Conservation (phyloP, 805 yeast species). For the Schwanniomyces pseudopolymorphus region DNA sequence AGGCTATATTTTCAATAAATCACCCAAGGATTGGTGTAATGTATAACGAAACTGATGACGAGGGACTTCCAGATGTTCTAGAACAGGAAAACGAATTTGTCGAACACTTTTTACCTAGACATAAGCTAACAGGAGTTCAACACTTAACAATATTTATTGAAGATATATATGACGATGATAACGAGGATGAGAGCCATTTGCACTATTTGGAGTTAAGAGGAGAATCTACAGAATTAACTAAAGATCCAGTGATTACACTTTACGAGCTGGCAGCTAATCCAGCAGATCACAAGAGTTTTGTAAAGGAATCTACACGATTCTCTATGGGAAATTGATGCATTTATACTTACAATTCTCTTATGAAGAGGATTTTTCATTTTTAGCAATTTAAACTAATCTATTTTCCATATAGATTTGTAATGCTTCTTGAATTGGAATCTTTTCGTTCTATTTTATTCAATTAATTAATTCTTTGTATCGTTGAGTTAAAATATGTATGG, state of each 20-base stretch:
- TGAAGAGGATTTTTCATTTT: neutral
- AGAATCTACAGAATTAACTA: conserved; percentile 51
- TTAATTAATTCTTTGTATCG: too few species aligned
- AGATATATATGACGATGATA: conserved; percentile 55
- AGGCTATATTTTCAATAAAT: conserved; percentile 50
- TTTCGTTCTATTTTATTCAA: too few species aligned
- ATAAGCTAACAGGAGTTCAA: conserved; percentile 66
- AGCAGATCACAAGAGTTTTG: conserved; percentile 63
- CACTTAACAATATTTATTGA: conserved; percentile 68
- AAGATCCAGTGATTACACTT: conserved; percentile 71
- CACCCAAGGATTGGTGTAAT: conserved; percentile 65
- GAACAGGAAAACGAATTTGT: conserved; percentile 24
- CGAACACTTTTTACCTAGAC: conserved; percentile 80
- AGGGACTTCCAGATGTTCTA: conserved; percentile 30
- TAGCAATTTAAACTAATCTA: too few species aligned
- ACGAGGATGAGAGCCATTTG: conserved; percentile 51
- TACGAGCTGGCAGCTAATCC: conserved; percentile 95
- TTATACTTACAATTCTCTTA: neutral
- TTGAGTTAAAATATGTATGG: too few species aligned
- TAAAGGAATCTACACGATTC: conserved; percentile 12
- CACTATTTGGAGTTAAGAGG: conserved; percentile 83
- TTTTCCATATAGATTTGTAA: too few species aligned
- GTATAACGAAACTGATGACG: conserved; percentile 42
- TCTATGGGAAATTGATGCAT: conserved; percentile 7
- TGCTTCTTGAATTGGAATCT: too few species aligned